Conservation (phyloP, 2,329 filamentous ascomycete genomes). For the Dothideomycetes sp. region DNA sequence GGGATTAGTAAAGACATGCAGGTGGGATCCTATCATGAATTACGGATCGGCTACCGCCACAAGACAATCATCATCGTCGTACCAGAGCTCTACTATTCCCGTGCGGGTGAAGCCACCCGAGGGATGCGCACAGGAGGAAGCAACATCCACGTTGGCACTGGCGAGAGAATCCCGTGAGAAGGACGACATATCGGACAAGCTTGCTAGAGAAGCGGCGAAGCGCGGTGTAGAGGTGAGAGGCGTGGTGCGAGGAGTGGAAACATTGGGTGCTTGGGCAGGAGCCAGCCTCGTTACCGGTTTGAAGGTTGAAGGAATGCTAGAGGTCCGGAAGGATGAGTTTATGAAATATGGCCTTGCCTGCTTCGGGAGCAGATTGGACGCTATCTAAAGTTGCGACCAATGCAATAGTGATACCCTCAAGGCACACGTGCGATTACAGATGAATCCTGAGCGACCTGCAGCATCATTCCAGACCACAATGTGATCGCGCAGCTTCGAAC, state of each 20-base stretch:
- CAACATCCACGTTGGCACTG: neutral
- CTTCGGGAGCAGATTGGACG: neutral
- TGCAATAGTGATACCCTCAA: too few relatives aligned
- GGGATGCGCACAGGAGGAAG: too few relatives aligned
- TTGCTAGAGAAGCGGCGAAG: constrained; percentile 38
- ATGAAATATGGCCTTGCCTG: constrained; percentile 45
- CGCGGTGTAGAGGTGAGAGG: constrained; percentile 40
- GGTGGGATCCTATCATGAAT: constrained; percentile 69
- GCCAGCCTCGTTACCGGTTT: constrained; percentile 60
- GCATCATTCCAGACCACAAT: neutral
- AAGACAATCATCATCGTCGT: neutral
- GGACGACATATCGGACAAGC: constrained; percentile 49
- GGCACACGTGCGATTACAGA: too few relatives aligned
- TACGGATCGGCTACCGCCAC: constrained; percentile 40
- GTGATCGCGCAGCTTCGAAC: neutral
- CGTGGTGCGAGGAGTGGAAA: constrained; percentile 53
- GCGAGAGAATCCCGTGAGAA: constrained; percentile 27
- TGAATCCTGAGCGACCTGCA: too few relatives aligned
- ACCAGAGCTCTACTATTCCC: neutral
- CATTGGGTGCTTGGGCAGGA: constrained; percentile 63
- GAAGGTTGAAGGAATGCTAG: constrained; percentile 56
- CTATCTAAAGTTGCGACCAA: too few relatives aligned
- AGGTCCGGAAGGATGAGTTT: constrained; percentile 63
- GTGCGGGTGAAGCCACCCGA: neutral
- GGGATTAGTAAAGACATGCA: constrained; percentile 52